phyloP scores from a whole-genome alignment of 2,329 filamentous ascomycete species.

The Verticillium albo-atrum region DNA sequence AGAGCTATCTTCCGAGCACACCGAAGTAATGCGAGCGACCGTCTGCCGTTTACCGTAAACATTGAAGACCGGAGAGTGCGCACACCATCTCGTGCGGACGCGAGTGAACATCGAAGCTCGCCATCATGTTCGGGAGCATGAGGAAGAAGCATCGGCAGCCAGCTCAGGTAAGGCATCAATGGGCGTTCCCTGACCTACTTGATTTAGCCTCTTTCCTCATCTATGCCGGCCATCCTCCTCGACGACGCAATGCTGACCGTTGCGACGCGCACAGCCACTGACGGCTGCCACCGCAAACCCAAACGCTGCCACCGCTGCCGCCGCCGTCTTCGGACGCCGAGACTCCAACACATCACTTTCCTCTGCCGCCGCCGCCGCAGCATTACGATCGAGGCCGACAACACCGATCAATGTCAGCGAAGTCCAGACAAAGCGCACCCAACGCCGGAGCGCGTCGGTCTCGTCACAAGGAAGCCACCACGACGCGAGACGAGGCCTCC shows the following conservation, averaged over 20 bases:
- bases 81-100: not conserved
- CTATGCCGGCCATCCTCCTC: not conserved
- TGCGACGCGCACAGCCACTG: conserved; percentile 45
- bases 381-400: conserved; percentile 71
- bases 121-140: conserved; percentile 45
- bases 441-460: conserved; percentile 66
- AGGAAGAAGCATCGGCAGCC: conserved; percentile 41
- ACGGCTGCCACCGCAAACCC: conserved; percentile 62
- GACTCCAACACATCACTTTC: conserved; percentile 61
- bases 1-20: not conserved
- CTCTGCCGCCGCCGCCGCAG: conserved; percentile 82
- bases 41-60: not conserved
- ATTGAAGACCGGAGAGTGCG: not conserved
- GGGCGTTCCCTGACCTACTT: not conserved
- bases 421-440: conserved; percentile 82
- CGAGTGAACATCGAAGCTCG: not conserved
- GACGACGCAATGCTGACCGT: conserved; percentile 6
- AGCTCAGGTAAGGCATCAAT: conserved; percentile 33
- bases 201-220: not conserved
- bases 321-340: conserved; percentile 72
- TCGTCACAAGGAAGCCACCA: conserved; percentile 59
- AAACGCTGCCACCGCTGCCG: conserved; percentile 72
- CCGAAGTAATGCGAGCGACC: not conserved
- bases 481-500: conserved; percentile 42
- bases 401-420: conserved; percentile 76